Conservation (phyloP, 345 rosid species). For the Melaleuca alternifolia region DNA sequence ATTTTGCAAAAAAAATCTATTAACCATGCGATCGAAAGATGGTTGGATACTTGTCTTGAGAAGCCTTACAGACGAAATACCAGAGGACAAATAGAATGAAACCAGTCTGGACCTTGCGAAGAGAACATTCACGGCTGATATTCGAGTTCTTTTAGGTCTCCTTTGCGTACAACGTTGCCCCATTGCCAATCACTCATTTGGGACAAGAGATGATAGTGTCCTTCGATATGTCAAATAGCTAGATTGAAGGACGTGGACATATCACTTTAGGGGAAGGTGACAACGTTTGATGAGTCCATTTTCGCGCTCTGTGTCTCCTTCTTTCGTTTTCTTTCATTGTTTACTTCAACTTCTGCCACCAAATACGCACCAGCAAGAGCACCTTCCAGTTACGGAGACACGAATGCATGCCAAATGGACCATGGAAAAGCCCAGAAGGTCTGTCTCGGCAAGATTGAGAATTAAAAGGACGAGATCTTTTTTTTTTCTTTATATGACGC, state of each 20-base stretch:
- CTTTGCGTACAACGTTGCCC: not conserved
- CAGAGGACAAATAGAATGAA: not conserved
- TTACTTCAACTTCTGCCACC: not conserved
- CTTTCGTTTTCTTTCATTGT: not conserved
- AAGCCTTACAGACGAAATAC: not conserved
- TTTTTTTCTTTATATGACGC: rapidly evolving
- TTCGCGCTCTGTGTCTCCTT: not conserved
- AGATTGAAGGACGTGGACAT: not conserved
- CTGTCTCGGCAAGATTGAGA: not conserved
- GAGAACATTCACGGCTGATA: not conserved
- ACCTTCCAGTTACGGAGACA: not conserved
- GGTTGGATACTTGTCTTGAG: too few relatives aligned
- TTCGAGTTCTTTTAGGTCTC: not conserved
- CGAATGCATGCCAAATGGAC: not conserved
- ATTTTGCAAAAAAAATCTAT: too few relatives aligned
- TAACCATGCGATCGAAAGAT: too few relatives aligned
- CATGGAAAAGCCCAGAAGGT: too few relatives aligned
- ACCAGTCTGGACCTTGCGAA: not conserved
- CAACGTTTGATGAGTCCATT: not conserved
- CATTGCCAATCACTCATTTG: not conserved
- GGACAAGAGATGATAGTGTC: not conserved
- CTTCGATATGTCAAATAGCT: not conserved
- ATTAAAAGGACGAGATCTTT: not conserved
- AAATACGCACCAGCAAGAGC: not conserved
- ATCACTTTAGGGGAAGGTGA: not conserved